Percentiles rank a stretch among this genome's conserved stretches.
Conservation (phyloP, 2,329 filamentous ascomycete species). For the Alternaria burnsii region DNA sequence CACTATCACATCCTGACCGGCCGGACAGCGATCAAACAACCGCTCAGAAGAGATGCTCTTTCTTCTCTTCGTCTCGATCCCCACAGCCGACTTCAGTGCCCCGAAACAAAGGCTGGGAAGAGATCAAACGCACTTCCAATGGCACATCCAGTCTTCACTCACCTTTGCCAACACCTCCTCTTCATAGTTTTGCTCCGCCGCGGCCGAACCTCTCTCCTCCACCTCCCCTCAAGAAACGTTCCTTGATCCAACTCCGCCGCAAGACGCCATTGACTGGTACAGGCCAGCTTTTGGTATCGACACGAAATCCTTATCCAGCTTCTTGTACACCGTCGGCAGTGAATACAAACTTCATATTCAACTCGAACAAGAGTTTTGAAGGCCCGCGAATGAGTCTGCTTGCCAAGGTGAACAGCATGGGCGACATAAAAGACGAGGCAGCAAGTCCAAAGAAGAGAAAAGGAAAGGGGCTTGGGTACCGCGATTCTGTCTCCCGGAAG, state of each 20-base stretch:
- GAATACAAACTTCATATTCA: conserved; percentile 27
- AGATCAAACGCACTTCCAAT: conserved; percentile 33
- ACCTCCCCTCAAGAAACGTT: conserved; percentile 25
- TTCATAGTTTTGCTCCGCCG: conserved; percentile 12
- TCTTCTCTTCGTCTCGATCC: not conserved
- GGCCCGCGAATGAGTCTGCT: conserved; percentile 26
- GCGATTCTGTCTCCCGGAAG: not conserved
- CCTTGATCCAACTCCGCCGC: conserved; percentile 22
- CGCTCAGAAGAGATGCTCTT: not conserved
- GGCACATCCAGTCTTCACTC: conserved; percentile 7
- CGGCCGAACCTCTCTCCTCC: conserved; percentile 13
- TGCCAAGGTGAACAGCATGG: conserved; percentile 15
- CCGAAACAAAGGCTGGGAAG: conserved; percentile 39
- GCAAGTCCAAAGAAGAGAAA: not conserved
- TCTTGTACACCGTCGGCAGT: conserved; percentile 25
- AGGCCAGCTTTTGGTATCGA: conserved; percentile 22
- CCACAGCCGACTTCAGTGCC: conserved; percentile 7
- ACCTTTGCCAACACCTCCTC: conserved; percentile 9
- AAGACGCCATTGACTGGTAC: conserved; percentile 30
- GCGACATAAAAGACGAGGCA: conserved; percentile 19
- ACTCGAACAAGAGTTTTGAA: conserved; percentile 27
- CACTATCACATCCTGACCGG: not conserved
- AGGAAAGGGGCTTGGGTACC: not conserved
- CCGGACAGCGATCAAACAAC: not conserved
- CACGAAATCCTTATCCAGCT: conserved; percentile 23